These are phyloP conservation scores for Camelina hispida DNA, from an alignment of 345 rosid species.

Conservation along the genomic window DNA sequence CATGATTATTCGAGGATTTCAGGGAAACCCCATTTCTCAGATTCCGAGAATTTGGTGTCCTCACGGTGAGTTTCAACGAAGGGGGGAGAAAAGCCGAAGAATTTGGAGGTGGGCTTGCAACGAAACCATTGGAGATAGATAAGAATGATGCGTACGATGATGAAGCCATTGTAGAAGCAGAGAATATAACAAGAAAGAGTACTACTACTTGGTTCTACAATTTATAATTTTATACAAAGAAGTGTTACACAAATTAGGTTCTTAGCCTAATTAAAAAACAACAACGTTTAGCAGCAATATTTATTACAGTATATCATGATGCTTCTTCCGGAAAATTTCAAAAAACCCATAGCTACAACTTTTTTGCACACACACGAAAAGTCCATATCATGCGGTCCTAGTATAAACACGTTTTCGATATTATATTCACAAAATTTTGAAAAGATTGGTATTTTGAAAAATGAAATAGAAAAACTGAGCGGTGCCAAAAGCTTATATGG, in stretches of 20 bases:
- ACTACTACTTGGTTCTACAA: neutral
- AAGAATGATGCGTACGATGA: constrained; percentile 45
- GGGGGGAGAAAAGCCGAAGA: constrained; percentile 45
- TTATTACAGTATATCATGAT: constrained; percentile 2
- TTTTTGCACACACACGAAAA: neutral
- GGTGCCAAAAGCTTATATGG: constrained; percentile 9
- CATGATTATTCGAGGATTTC: constrained; percentile 37
- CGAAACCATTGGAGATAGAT: constrained; percentile 36
- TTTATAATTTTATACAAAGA: neutral
- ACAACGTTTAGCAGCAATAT: neutral
- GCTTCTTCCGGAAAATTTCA: neutral
- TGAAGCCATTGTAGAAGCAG: constrained; percentile 45
- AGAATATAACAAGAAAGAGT: neutral
- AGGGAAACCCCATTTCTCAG: constrained; percentile 51
- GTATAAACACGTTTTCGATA: constrained; percentile 25
- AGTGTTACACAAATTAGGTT: neutral
- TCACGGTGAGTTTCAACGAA: constrained; percentile 45
- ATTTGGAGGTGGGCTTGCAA: constrained; percentile 25
- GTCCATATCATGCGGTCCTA: neutral
- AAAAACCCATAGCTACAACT: neutral
- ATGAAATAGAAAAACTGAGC: constrained; percentile 20
- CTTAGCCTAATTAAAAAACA: neutral
- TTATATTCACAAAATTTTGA: constrained; percentile 14
- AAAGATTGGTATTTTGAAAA: neutral
- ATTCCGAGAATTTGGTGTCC: constrained; percentile 51